Conservation (phyloP, 2,329 filamentous ascomycete genomes). For the Elsinoe necatrix region DNA sequence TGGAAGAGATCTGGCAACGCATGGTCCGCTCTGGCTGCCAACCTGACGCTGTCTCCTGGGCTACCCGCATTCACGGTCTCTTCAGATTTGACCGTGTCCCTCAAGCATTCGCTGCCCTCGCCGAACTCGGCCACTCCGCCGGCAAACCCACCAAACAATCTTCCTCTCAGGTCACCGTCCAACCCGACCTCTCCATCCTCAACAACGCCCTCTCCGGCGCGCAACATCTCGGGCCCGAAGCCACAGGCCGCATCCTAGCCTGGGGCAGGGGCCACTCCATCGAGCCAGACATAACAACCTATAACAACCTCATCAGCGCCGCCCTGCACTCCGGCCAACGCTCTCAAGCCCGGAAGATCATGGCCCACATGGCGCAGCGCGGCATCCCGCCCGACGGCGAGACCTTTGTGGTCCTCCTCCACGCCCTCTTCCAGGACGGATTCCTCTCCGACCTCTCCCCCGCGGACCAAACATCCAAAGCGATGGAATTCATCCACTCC, state of each 20-base stretch:
- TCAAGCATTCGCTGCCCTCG: conserved; percentile 54
- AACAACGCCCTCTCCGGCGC: conserved; percentile 59
- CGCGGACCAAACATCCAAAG: conserved; percentile 43
- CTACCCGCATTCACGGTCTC: conserved; percentile 58
- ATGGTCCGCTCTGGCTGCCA: conserved; percentile 50
- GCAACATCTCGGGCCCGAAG: conserved; percentile 26
- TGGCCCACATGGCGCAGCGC: conserved; percentile 36
- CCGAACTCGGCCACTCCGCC: conserved; percentile 47
- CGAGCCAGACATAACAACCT: conserved; percentile 28
- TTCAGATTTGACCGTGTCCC: conserved; percentile 48
- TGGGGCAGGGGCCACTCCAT: conserved; percentile 34
- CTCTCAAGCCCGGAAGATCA: conserved; percentile 30
- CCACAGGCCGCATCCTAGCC: conserved; percentile 46
- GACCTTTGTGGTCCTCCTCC: conserved; percentile 66
- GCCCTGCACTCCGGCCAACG: conserved; percentile 24
- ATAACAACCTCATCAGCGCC: conserved; percentile 27
- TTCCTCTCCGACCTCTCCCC: conserved; percentile 35
- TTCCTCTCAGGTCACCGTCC: conserved; percentile 26
- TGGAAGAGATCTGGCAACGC: conserved; percentile 60
- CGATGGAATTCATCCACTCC: conserved; percentile 48
- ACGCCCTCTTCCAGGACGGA: conserved; percentile 46
- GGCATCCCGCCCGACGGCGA: conserved; percentile 43
- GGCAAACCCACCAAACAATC: background rate
- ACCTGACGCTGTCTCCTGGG: conserved; percentile 62
- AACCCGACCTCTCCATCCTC: conserved; percentile 54